These are phyloP conservation scores for Podaxis sp. DNA, from an alignment of 768 basidiomycete species.

Conservation along the genomic window DNA sequence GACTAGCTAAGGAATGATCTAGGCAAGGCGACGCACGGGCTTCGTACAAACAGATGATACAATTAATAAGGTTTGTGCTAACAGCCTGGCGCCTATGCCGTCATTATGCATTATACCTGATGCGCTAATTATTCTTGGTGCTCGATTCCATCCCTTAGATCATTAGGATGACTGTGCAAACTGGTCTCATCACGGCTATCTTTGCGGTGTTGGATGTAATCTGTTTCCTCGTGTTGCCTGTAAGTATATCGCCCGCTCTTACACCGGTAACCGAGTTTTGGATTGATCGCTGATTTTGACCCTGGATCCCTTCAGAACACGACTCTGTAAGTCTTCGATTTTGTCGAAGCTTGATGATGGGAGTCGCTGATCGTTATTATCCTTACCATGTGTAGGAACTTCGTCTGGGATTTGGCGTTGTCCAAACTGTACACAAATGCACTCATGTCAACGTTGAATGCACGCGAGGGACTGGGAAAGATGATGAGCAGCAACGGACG, in stretches of 20 bases:
- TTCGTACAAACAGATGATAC: constrained; percentile 33
- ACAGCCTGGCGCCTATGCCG: too few species aligned
- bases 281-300: not conserved
- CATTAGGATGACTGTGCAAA: constrained; percentile 27
- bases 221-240: constrained; percentile 25
- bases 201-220: constrained; percentile 29
- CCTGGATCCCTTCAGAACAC: constrained; percentile 29
- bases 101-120: constrained; percentile 17
- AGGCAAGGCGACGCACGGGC: constrained; percentile 37
- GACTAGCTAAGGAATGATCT: not conserved
- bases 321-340: constrained; percentile 34
- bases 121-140: constrained; percentile 17
- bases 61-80: constrained; percentile 25
- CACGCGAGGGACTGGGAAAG: constrained; percentile 32
- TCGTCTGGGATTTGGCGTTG: constrained; percentile 47
- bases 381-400: constrained; percentile 31
- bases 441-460: constrained; percentile 46
- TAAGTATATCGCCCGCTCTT: constrained; percentile 15
- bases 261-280: not conserved
- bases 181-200: constrained; percentile 26
- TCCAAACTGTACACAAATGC: constrained; percentile 49
- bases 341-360: not conserved
- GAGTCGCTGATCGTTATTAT: not conserved
- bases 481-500: not conserved
- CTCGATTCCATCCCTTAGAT: not conserved